Base-by-base conservation (phyloP, 164 flowering plant genomes). In the Cinnamomum micranthum region DNA sequence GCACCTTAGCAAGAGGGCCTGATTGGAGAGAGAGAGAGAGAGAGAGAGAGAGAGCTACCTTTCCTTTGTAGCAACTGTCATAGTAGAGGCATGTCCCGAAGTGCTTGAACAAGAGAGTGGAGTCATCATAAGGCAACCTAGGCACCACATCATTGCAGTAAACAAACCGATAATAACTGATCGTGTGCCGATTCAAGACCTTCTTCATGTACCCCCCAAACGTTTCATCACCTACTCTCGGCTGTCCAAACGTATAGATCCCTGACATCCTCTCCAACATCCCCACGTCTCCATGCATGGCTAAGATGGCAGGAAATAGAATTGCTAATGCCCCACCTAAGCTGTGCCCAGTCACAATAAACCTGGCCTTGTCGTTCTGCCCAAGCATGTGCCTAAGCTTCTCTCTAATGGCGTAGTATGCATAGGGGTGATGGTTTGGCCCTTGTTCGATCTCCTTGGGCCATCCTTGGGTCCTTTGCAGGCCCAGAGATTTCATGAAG, bases 241-340 rank as follows among this genome's bases (percentile, higher is more conserved):
- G 97, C 77, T 94, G 97, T 69, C 97, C 97, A 80, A 84, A 91
- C 2, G 98, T 91, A 80, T 90, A 94, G 3, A 91, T 89, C 15
- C 92, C 95, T 15, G 86, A 90, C 77, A 94, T 63, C 59, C 83
- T 85, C 24, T 86, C 78, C 86, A 94, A 20, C 81, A 94, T n/a
- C 80, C 19, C 50, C 3, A 27, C 69, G 81, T 94, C 97, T 35
- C 80, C 87, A 59, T 91, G 97, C 19, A 86, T 27, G 6, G 74
- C 79, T 41, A 94, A 78, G 22, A 88, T 73, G 1, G 83, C 77
- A 1, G 81, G 86, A 63, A 90, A 90, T 67, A 94, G 73, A 69
- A 90, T 80, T 0, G 97, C 97, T 62, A 94, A 67, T 12, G 97
- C 96, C 28, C 88, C 98, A 7, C 98, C 96, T 65, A 91, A 79